Conservation (phyloP, 305 asterid genomes). For the Solanum hybrid region DNA sequence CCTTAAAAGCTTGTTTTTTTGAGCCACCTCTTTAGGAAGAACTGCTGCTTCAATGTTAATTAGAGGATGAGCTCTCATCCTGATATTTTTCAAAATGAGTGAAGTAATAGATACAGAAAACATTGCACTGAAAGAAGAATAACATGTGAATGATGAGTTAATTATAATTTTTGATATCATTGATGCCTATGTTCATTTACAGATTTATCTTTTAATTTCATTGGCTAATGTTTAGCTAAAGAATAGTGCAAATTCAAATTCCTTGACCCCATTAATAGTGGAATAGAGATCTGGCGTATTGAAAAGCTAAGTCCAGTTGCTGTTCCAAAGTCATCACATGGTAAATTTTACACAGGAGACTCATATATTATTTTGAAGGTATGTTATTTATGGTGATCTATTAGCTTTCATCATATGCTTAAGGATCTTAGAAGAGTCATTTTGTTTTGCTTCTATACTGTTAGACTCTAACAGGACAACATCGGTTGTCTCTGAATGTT, state of each 20-base stretch:
- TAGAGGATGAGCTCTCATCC: background rate
- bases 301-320: constrained; percentile 67
- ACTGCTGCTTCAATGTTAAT: background rate
- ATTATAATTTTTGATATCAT: background rate
- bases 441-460: background rate
- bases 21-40: background rate
- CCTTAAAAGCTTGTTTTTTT: background rate
- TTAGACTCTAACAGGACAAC: background rate
- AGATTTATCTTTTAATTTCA: background rate
- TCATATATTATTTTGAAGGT: constrained; percentile 90
- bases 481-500: background rate
- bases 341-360: constrained; percentile 84
- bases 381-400: constrained; percentile 4
- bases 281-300: constrained; percentile 91
- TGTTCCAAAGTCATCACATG: constrained; percentile 54
- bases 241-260: constrained; percentile 8
- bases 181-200: constrained; percentile 1
- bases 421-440: background rate
- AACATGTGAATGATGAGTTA: background rate
- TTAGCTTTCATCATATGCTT: background rate
- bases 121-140: background rate
- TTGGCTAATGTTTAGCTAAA: constrained; percentile 5
- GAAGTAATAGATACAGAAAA: background rate
- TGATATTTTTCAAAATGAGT: background rate
- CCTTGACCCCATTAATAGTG: constrained; percentile 63